Percentiles rank a stretch among this genome's conserved stretches.
Evolutionary conservation across 495 filamentous ascomycete genomes (phyloP).

Genomic region (Aspergillus sparsus): DNA sequence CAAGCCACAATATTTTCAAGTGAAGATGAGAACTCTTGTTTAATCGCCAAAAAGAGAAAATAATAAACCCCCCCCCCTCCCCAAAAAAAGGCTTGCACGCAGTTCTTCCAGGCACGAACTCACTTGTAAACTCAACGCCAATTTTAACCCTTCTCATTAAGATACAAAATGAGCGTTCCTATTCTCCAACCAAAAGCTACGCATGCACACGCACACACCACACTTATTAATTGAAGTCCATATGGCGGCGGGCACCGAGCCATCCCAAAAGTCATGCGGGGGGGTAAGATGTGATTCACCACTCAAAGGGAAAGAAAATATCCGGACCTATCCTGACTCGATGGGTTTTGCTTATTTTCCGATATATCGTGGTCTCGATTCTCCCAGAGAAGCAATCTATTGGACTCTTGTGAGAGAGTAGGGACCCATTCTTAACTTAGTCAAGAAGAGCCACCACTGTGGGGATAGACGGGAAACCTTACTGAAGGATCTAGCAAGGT

Average conservation of each 20-base stretch:
- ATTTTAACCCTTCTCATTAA: background rate
- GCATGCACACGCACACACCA: no score
- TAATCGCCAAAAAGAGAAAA: background rate
- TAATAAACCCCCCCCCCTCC: no score
- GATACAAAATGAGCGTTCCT: background rate
- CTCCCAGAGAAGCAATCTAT: constrained; percentile 17
- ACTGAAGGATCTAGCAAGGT: constrained; percentile 13
- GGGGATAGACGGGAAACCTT: constrained; percentile 21
- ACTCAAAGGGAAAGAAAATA: constrained; percentile 16
- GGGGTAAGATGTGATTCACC: constrained; percentile 9
- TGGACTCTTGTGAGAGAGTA: constrained; percentile 6
- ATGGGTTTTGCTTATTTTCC: constrained; percentile 27
- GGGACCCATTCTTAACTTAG: constrained; percentile 3
- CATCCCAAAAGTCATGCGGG: constrained; percentile 1
- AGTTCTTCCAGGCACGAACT: constrained; percentile 27
- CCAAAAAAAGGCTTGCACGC: constrained; percentile 15
- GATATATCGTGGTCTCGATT: constrained; percentile 24
- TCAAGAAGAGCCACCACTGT: constrained; percentile 8
- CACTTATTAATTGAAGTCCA: background rate
- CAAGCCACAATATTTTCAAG: constrained; percentile 9
- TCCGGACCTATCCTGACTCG: constrained; percentile 18
- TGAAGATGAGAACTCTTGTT: constrained; percentile 17
- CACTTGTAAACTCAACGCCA: constrained; percentile 7
- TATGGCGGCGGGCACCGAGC: constrained; percentile 6
- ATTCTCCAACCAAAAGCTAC: background rate